Base-by-base conservation (phyloP, 1,284 basidiomycete genomes). In the Takashimella koratensis region DNA sequence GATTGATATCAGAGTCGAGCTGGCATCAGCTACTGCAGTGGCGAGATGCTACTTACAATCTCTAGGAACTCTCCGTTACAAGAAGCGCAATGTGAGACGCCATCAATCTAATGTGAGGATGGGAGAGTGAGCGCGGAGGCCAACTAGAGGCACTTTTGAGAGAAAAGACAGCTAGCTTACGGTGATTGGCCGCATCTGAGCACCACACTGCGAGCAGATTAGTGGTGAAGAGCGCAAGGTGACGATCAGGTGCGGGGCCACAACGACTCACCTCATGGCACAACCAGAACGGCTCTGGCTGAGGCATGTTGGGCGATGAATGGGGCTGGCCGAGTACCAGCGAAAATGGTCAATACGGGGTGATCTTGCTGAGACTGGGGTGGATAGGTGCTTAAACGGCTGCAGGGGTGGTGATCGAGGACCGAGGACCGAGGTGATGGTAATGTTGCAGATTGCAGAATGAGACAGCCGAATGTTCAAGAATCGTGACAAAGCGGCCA, bases 61-160 rank as follows among this genome's bases (percentile, higher is more conserved):
- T 74, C 72, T 11, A 74, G 56, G 51, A 74, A 74, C 42, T 74
- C 72, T 23, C 66, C 63, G 30, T 69, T 55, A 45, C 72, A 74
- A 4, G 68, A 68, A 13, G 71, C 72, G 47, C 72, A 74, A 43
- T 70, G 67, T 1, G 62, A 50, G 0, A 67, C 58, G 4, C 59
- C 58, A 45, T 68, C 48, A 27, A 64, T 51, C 70, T 70, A 20
- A 36, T 6, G 48, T 59, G 52, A 20, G 23, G 22, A 12, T 11
- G n/a, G n/a, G n/a, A n/a, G n/a, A n/a, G n/a, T n/a, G n/a, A n/a
- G n/a, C n/a, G n/a, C n/a, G n/a, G n/a, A n/a, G n/a, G n/a, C n/a
- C n/a, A 16, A 36, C 19, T 10, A 40, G 40, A 10, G 25, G 21
- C 10, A 24, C 3, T 26, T 24, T 5, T 21, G 23, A 22, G 45